phyloP scores from a whole-genome alignment of 768 basidiomycete genomes.

The Boletus sp. region DNA sequence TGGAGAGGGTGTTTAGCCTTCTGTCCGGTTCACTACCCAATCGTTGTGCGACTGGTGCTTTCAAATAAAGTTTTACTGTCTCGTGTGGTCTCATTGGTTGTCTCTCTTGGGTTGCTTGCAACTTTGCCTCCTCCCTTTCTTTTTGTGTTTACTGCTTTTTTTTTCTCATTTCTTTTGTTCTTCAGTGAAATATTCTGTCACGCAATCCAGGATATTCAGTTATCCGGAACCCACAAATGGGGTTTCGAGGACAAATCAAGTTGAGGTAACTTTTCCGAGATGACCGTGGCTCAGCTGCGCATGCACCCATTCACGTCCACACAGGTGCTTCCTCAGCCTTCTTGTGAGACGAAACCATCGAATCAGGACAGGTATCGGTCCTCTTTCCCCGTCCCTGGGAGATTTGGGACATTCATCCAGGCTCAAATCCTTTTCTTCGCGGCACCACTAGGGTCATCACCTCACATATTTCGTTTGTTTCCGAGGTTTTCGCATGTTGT shows the following conservation, averaged over 20 bases:
- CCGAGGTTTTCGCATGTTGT: neutral
- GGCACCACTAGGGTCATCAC: neutral
- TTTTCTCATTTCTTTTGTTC: too few relatives aligned
- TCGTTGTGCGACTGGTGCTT: too few relatives aligned
- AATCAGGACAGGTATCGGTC: neutral
- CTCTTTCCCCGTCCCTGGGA: slow-evolving; percentile 11
- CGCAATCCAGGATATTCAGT: too few relatives aligned
- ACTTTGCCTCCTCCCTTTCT: too few relatives aligned
- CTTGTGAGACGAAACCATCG: slow-evolving; percentile 11
- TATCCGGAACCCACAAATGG: too few relatives aligned
- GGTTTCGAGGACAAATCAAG: neutral
- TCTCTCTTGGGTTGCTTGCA: too few relatives aligned
- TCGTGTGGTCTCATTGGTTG: too few relatives aligned
- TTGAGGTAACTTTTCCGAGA: neutral
- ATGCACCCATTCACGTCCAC: neutral
- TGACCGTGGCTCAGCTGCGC: neutral
- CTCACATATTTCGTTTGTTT: neutral
- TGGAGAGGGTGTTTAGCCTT: too few relatives aligned
- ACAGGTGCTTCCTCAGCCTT: slow-evolving; percentile 4
- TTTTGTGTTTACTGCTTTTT: too few relatives aligned
- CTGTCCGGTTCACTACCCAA: too few relatives aligned
- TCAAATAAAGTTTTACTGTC: too few relatives aligned
- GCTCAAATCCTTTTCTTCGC: neutral
- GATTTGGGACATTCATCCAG: neutral
- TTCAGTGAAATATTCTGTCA: neutral